These are phyloP conservation scores for Aquilaria agallochum DNA, from an alignment of 441 rosid genomes.

Conservation along the genomic window DNA sequence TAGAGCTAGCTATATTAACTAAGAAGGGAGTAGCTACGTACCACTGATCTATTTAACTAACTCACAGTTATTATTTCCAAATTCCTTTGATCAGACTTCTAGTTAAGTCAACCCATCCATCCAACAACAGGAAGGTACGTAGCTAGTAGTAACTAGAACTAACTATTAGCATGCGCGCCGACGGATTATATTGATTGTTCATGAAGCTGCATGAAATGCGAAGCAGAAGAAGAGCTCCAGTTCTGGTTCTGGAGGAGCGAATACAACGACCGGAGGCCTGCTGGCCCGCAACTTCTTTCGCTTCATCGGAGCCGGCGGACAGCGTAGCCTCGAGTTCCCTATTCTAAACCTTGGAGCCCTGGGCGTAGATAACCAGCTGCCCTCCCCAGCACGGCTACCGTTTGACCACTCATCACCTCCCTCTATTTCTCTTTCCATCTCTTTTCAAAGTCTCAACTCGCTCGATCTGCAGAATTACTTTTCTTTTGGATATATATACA, in stretches of 20 bases:
- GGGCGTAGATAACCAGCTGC: slow-evolving; percentile 26
- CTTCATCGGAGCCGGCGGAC: slow-evolving; percentile 60
- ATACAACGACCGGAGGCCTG: slow-evolving; percentile 24
- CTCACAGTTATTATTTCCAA: too few species aligned
- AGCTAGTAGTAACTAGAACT: too few species aligned
- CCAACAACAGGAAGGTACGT: too few species aligned
- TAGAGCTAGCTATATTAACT: too few species aligned
- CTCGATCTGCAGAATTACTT: too few species aligned
- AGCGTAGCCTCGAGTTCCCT: slow-evolving; percentile 18
- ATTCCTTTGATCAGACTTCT: too few species aligned
- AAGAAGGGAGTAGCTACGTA: too few species aligned
- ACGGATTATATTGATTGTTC: too few species aligned
- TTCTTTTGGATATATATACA: too few species aligned
- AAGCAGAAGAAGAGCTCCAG: slow-evolving; percentile 41
- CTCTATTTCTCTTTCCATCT: neutral
- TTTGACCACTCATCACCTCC: neutral
- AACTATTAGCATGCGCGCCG: too few species aligned
- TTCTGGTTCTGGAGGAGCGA: slow-evolving; percentile 43
- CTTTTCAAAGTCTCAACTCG: neutral
- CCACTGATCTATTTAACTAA: too few species aligned
- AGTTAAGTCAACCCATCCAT: too few species aligned
- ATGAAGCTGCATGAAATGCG: slow-evolving; percentile 16
- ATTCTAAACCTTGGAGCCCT: slow-evolving; percentile 30
- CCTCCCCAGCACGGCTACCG: neutral
- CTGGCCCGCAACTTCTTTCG: slow-evolving; percentile 10